Percentiles rank a stretch among this genome's conserved stretches.
phyloP scores from a whole-genome alignment of 2,329 filamentous ascomycete species.

The Thelonectria discophora region DNA sequence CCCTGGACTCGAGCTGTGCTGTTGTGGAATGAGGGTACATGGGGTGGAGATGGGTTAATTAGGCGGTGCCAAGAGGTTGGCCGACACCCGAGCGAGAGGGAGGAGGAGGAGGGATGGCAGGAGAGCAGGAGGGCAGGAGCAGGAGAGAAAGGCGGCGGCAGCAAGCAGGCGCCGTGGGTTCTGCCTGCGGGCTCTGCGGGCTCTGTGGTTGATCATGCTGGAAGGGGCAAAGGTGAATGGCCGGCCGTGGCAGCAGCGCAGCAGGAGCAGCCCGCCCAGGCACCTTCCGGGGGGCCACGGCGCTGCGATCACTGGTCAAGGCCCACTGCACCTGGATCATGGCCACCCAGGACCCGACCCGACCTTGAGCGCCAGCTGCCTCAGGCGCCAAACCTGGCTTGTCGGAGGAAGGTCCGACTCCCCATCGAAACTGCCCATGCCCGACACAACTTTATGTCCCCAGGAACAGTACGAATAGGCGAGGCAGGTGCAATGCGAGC shows the following conservation, averaged over 20 bases:
- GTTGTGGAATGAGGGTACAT: not conserved
- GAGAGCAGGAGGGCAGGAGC: not conserved
- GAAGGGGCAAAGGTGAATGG: not conserved
- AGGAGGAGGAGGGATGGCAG: not conserved
- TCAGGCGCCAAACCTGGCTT: too few relatives aligned
- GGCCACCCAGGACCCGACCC: not conserved
- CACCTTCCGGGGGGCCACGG: not conserved
- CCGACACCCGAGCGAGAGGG: not conserved
- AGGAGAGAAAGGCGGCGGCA: too few relatives aligned
- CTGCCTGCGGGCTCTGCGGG: too few relatives aligned
- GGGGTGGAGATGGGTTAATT: conserved; percentile 7
- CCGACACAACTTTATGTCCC: not conserved
- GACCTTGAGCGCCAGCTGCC: not conserved
- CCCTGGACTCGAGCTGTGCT: conserved; percentile 1
- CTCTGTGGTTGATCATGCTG: not conserved
- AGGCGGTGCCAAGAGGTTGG: conserved; percentile 2
- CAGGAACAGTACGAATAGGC: not conserved
- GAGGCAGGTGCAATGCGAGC: too few relatives aligned
- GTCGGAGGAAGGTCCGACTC: not conserved
- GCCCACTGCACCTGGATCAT: not conserved
- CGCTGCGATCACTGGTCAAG: not conserved
- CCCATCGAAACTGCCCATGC: not conserved
- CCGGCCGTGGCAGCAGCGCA: not conserved
- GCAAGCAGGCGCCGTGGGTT: too few relatives aligned
- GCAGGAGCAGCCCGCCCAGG: not conserved